Conservation (phyloP, 108 stramenopile species). For the Skeletonema marinoi region DNA sequence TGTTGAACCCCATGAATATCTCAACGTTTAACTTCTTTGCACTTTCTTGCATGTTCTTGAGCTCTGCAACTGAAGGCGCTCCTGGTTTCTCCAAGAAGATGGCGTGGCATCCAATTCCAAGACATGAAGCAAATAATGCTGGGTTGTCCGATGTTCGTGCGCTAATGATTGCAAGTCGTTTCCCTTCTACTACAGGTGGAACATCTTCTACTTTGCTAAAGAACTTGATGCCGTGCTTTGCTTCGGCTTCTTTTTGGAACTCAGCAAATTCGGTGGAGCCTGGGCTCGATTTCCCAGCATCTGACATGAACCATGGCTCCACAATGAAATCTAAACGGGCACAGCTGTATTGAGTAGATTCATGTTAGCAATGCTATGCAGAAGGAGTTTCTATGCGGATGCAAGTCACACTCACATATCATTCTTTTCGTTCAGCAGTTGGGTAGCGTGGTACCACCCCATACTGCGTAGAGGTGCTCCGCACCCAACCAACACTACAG, state of each 20-base stretch:
- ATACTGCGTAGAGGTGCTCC: constrained; percentile 63
- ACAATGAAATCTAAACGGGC: constrained; percentile 55
- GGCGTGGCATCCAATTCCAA: constrained; percentile 51
- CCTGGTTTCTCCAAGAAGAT: constrained; percentile 90
- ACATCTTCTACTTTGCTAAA: constrained; percentile 50
- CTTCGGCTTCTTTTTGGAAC: constrained; percentile 41
- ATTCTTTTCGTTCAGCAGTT: constrained; percentile 62
- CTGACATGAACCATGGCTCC: constrained; percentile 72
- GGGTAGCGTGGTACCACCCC: constrained; percentile 89
- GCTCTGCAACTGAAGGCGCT: constrained; percentile 75
- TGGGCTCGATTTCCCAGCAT: constrained; percentile 34
- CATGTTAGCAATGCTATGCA: neutral
- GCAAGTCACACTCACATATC: constrained; percentile 20
- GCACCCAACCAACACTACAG: constrained; percentile 55
- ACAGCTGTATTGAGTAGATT: constrained; percentile 4
- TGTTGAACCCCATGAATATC: constrained; percentile 88
- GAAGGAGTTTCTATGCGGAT: neutral
- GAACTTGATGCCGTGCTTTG: constrained; percentile 36
- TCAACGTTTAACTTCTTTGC: constrained; percentile 43
- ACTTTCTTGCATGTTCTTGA: constrained; percentile 58
- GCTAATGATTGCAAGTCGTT: constrained; percentile 57
- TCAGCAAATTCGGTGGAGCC: constrained; percentile 48
- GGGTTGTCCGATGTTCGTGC: constrained; percentile 84
- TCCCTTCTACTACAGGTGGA: constrained; percentile 24
- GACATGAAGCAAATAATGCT: constrained; percentile 49